A percentile compares a stretch with the other conserved stretches of the same genome.
Evolutionary conservation across 192 early-diverging fungal species (phyloP).

Genomic region (Linnemannia elongata): DNA sequence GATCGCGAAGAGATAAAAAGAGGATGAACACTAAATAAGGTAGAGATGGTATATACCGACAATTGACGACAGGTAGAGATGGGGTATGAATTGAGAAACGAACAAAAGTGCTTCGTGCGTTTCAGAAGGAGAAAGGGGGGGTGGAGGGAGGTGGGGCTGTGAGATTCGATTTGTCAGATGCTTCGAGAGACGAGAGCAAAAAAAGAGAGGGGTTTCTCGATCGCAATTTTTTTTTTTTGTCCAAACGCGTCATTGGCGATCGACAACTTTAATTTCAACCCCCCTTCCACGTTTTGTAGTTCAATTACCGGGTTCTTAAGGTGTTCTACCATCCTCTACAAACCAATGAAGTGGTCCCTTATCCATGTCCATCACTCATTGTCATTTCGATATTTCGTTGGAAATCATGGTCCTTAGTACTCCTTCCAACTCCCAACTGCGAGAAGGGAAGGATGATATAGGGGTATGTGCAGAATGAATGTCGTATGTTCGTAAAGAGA

Average conservation of each 20-base stretch:
- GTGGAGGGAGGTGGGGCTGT: neutral
- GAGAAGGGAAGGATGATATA: too few species aligned
- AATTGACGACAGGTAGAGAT: neutral
- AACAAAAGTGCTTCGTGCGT: neutral
- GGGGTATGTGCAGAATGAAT: too few species aligned
- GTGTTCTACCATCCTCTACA: too few species aligned
- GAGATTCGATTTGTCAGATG: neutral
- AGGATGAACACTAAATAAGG: conserved; percentile 3
- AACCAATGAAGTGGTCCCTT: too few species aligned
- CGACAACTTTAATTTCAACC: neutral
- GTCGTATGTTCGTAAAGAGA: too few species aligned
- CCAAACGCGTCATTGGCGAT: neutral
- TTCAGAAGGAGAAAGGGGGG: too few species aligned
- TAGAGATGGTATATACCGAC: neutral
- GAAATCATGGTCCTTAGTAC: too few species aligned
- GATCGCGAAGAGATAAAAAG: neutral
- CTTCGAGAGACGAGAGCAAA: neutral
- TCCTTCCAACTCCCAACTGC: too few species aligned
- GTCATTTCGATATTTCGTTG: too few species aligned
- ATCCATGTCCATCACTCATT: too few species aligned
- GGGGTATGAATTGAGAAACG: neutral
- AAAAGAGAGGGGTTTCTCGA: neutral
- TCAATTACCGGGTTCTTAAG: neutral
- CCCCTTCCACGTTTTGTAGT: neutral
- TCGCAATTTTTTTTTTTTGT: neutral